Base-by-base conservation (phyloP, 2,329 filamentous ascomycete genomes). In the Ambrosiella cleistominuta region DNA sequence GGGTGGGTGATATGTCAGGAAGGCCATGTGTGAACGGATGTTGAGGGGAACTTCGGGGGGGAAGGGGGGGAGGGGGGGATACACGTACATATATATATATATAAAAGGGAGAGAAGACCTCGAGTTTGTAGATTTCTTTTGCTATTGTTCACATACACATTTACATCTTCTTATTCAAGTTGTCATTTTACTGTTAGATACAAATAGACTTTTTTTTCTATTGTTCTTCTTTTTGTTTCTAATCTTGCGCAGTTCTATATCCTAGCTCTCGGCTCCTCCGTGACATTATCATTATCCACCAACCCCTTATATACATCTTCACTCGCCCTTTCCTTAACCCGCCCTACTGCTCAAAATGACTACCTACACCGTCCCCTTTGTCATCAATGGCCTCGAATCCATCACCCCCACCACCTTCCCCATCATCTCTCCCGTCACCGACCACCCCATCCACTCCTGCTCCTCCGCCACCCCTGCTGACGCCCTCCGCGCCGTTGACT, bases 391-490 rank as follows among this genome's bases (percentile, higher is more conserved):
- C 50, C 63, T 68, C 63, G 73, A 80, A 58, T 66, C 73, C 57
- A 67, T 64, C 5, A 73, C 77, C 1, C 64, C 67, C 1, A 72
- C 70, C 39, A 75, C 74, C 37, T 81, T 81, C 64, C 67, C 75
- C 54, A 76, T 88, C 40, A 69, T 73, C 62, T 79, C 74, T 54
- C 84, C 85, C 1, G 65, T 54, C 64, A 79, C 68, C 64, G 79
- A 66, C 27, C 65, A 77, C 12, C 66, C 80, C 44, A 73, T 82
- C 65, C 72, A 77, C 62, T 73, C 75, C 59, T 79, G 77, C 59
- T 74, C 76, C 39, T 79, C 77, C 39, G 79, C 81, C 2, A 70
- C 76, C 42, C 77, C 78, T 52, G 69, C 71, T 1, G 73, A 79
- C 62, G 82, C 82, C 36, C 69, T 77, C 15, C 69, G 71, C 8